Evolutionary conservation across 345 rosid genomes (phyloP).

Genomic region (Corymbia maculata): DNA sequence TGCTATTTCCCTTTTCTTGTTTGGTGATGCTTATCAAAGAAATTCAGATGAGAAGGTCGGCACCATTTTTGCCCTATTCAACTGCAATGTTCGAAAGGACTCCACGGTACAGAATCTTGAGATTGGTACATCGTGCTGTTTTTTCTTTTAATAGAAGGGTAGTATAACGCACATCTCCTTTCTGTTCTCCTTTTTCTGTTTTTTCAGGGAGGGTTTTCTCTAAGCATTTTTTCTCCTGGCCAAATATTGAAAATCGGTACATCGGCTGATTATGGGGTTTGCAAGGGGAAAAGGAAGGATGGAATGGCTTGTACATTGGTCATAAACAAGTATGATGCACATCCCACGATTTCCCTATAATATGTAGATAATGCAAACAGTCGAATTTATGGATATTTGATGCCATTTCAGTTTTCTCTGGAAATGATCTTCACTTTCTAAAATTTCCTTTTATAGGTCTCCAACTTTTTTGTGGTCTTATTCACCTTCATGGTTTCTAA

Average conservation of each 20-base stretch:
- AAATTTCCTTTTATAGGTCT: background rate
- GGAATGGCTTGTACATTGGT: slow-evolving; percentile 61
- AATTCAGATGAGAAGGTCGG: slow-evolving; percentile 52
- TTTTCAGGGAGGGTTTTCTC: slow-evolving; percentile 68
- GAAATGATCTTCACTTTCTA: background rate
- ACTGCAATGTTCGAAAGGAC: slow-evolving; percentile 62
- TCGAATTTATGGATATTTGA: background rate
- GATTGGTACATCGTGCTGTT: background rate
- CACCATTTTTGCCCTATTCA: slow-evolving; percentile 68
- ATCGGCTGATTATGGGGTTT: slow-evolving; percentile 82
- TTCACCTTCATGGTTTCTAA: background rate
- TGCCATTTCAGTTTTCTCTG: background rate
- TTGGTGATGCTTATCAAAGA: slow-evolving; percentile 72
- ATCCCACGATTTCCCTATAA: background rate
- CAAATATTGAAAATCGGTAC: slow-evolving; percentile 75
- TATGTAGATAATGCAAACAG: background rate
- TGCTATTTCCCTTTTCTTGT: slow-evolving; percentile 68
- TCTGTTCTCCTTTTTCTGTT: background rate
- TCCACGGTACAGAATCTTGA: slow-evolving; percentile 20
- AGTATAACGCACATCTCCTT: background rate
- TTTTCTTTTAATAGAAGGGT: background rate
- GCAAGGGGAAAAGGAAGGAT: slow-evolving; percentile 70
- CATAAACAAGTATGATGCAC: slow-evolving; percentile 55
- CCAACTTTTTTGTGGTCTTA: background rate
- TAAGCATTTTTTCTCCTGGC: slow-evolving; percentile 52